Base-by-base conservation (phyloP, 1,139 yeast genomes). In the Debaryomyces subglobosus region DNA sequence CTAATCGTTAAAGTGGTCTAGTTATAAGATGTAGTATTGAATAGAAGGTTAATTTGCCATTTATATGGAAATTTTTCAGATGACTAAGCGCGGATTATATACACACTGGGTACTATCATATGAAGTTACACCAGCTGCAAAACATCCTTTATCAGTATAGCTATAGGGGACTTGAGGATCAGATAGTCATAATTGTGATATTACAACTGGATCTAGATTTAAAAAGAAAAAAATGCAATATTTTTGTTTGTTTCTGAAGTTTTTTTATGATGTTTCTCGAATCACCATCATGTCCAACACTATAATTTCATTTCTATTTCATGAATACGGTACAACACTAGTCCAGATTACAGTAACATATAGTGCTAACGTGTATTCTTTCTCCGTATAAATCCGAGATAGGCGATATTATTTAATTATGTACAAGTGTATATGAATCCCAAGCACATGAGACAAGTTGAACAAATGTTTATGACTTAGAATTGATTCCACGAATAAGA, bases 41-140 rank as follows among this genome's bases (percentile, higher is more conserved):
- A 32, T 32, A 8, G n/a, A 33, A 30, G 23, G 5, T 6, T 12
- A 20, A 29, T 18, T 13, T 30, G 36, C 27, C 34, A 13, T 30
- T 40, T 27, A 40, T 30, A 30, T 15, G 40, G 47, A 46, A 48
- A 48, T 45, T 48, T 48, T 48, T 45, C 51, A 48, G 47, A 45
- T 45, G 45, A 48, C 49, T 43, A 45, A 48, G 48, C 46, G 13
- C 32, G 21, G 24, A n/a, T 29, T 40, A 40, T 40, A 40, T 40
- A 30, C 43, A 40, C 43, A 5, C 43, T 35, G 38, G 4, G 7
- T 12, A 5, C 4, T 27, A 6, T 27, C 12, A 27, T 27, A 27
- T 27, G 13, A 13, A n/a, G n/a, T 12, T 27, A 27, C 4, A 27
- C 30, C 25, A 35, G 35, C 13, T 16, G 20, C 12, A 32, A 15